Evolutionary conservation across 139 green algal genomes (phyloP).

Genomic region (Chlorella sorokiniana): DNA sequence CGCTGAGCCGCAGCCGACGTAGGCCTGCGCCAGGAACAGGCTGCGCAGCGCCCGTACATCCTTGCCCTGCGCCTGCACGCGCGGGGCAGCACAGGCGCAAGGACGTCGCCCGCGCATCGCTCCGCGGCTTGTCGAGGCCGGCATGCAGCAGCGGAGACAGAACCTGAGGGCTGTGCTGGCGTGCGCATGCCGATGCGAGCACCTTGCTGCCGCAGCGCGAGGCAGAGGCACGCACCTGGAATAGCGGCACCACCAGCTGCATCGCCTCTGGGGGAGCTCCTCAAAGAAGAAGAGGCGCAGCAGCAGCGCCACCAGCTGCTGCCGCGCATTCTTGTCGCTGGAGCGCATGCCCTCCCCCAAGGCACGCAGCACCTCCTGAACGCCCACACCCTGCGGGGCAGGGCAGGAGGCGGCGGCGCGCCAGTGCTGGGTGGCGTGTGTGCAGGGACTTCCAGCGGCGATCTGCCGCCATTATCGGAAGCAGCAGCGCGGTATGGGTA

Average conservation of each 20-base stretch:
- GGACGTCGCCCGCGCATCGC: too few relatives aligned
- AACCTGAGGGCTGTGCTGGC: not conserved
- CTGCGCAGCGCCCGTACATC: constrained; percentile 25
- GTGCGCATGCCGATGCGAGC: not conserved
- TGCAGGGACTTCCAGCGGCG: too few relatives aligned
- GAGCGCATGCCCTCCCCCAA: constrained; percentile 27
- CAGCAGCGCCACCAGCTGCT: constrained; percentile 20
- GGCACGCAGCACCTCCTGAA: constrained; percentile 29
- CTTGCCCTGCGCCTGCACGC: constrained; percentile 32
- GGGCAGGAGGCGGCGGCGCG: not conserved
- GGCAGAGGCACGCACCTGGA: constrained; percentile 8
- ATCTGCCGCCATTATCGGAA: too few relatives aligned
- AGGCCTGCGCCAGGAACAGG: constrained; percentile 26
- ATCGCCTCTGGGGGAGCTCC: constrained; percentile 37
- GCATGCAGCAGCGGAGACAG: not conserved
- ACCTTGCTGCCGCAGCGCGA: not conserved
- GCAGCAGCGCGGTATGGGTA: too few relatives aligned
- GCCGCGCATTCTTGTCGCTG: constrained; percentile 26
- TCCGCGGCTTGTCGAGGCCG: too few relatives aligned
- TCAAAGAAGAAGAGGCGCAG: constrained; percentile 41
- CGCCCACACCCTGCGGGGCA: constrained; percentile 24
- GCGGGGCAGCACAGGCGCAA: too few relatives aligned
- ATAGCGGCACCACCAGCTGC: constrained; percentile 22
- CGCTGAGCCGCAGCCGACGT: constrained; percentile 24
- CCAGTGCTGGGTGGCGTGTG: not conserved